Base-by-base conservation (phyloP, 495 filamentous ascomycete species). In the Aspergillus affinis region DNA sequence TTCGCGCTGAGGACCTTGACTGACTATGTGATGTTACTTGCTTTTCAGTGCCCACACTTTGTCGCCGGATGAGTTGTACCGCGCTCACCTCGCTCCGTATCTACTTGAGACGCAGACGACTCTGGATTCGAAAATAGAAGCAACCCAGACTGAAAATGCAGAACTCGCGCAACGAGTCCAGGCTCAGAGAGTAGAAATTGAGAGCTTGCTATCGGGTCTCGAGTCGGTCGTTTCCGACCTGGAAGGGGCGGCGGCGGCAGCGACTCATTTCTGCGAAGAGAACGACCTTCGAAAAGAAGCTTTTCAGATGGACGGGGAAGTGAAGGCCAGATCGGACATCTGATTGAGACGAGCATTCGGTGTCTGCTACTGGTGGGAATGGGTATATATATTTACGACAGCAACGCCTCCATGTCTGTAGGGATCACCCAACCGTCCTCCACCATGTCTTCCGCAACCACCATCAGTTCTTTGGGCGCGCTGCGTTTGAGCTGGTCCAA, bases 121-220 rank as follows among this genome's bases (percentile, higher is more conserved):
- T 41, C 76, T 95, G 53, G 84, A 88, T 59, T 74, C 77, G 9
- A 80, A 80, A 51, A 71, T 95, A 17, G 78, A 86, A 60, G 78
- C 78, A 18, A 83, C 83, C 2, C 84, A 91, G 65, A 63, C 75
- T 1, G 77, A 87, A 63, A 96, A 96, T 70, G 78, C 76, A 17
- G 76, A 72, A 21, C 74, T 96, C 2, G 81, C 87, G 50, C 76
- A 79, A 54, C 81, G 81, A 20, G 79, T 95, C 3, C 76, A 82
- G 60, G 76, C 71, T 23, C 92, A 96, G 77, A 77, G 90, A 41
- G 72, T 78, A 47, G 90, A 96, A 71, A 90, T 96, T 58, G 87
- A 90, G 64, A 76, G 66, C 7, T 68, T 96, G 53, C 67, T 94
- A 41, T 75, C 66, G 5, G 77, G 81, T 12, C 77, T 94, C 23